phyloP scores from a whole-genome alignment of 345 rosid genomes.

The Mallotus nudiflorus region DNA sequence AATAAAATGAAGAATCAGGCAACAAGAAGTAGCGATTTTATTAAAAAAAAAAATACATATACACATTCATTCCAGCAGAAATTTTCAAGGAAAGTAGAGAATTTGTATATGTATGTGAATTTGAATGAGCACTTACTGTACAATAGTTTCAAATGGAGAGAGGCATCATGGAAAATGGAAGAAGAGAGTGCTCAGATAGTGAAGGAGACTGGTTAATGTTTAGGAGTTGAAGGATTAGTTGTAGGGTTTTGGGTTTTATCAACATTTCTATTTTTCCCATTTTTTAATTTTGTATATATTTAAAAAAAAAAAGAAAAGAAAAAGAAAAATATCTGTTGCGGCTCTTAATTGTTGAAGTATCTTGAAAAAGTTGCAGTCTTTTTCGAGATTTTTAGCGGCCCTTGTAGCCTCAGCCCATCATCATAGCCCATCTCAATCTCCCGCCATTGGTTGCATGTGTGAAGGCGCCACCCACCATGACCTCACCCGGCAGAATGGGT shows the following conservation, averaged over 20 bases:
- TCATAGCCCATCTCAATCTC: neutral
- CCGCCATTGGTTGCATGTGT: neutral
- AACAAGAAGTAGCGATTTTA: too few relatives aligned
- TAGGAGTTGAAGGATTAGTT: slow-evolving; percentile 1
- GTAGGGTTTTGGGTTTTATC: slow-evolving; percentile 45
- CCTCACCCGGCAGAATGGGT: too few relatives aligned
- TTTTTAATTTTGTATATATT: neutral
- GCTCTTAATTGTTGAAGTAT: neutral
- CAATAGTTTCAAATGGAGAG: neutral
- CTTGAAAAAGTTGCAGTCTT: too few relatives aligned
- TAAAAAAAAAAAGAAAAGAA: neutral
- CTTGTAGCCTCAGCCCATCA: neutral
- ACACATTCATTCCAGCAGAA: too few relatives aligned
- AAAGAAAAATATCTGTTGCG: slow-evolving; percentile 3
- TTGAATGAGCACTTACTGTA: too few relatives aligned
- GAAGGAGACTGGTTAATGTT: too few relatives aligned
- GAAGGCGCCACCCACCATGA: too few relatives aligned
- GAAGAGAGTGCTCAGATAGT: too few relatives aligned
- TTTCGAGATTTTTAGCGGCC: too few relatives aligned
- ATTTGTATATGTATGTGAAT: too few relatives aligned
- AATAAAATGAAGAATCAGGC: too few relatives aligned
- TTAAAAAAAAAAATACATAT: too few relatives aligned
- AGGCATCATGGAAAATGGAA: slow-evolving; percentile 8
- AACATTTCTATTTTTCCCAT: neutral
- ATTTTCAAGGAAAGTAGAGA: neutral